A percentile compares a stretch with the other conserved stretches of the same genome.
These are phyloP conservation scores for Neonectria coccinea DNA, from an alignment of 2,329 filamentous ascomycete species.

Conservation along the genomic window DNA sequence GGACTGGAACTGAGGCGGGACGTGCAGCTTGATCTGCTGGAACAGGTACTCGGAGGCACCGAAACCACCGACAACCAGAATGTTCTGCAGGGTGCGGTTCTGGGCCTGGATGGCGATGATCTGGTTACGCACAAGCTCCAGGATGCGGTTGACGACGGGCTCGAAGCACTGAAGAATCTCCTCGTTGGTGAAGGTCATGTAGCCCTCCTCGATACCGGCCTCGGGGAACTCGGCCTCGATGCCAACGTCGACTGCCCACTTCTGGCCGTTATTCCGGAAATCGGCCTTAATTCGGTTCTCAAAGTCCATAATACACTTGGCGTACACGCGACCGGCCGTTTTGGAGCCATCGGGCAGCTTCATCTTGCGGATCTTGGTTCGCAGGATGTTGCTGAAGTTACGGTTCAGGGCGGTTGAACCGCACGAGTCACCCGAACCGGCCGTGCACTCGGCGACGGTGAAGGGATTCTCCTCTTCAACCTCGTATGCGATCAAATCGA, in stretches of 20 bases:
- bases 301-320: slow-evolving; percentile 99
- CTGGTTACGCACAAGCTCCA: slow-evolving; percentile 96
- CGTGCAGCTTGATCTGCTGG: slow-evolving; percentile 98
- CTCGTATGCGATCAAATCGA: slow-evolving; percentile 98
- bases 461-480: slow-evolving; percentile 98
- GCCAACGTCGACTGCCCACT: slow-evolving; percentile 98
- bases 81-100: slow-evolving; percentile 93
- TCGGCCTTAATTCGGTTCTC: slow-evolving; percentile 99
- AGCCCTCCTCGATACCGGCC: slow-evolving; percentile 97
- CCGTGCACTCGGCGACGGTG: slow-evolving; percentile 96
- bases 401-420: slow-evolving; percentile 98
- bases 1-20: slow-evolving; percentile 96
- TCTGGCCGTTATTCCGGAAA: slow-evolving; percentile 98
- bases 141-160: slow-evolving; percentile 95
- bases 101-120: slow-evolving; percentile 99
- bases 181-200: slow-evolving; percentile 99
- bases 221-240: slow-evolving; percentile 99
- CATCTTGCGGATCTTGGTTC: slow-evolving; percentile 99
- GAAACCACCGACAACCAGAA: slow-evolving; percentile 96
- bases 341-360: slow-evolving; percentile 97
- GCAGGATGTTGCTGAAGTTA: slow-evolving; percentile 97
- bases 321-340: slow-evolving; percentile 97
- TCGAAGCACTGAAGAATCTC: slow-evolving; percentile 99
- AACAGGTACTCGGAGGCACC: slow-evolving; percentile 99
- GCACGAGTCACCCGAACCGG: slow-evolving; percentile 96